Evolutionary conservation across 2,329 filamentous ascomycete genomes (phyloP), one percentile per base, ranked within the genome.

Genomic region (Dothiorella sarmentorum): DNA sequence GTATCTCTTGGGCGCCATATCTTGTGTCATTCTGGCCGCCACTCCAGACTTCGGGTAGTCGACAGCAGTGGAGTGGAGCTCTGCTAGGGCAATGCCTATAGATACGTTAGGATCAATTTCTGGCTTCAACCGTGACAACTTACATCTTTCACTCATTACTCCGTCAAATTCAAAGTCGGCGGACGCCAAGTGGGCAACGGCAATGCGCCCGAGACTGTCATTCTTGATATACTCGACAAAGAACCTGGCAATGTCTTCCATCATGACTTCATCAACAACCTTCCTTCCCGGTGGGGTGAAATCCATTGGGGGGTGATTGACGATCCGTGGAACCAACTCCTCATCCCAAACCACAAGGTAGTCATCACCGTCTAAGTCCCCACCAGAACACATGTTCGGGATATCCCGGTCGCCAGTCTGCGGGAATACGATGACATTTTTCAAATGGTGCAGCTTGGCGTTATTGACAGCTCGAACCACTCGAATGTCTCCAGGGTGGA

Each of bases 221-320:
- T 95, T 92, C 75, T 95, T 94, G 84, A 97, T 92, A 66, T 96
- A 96, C 3, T 84, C 84, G 27, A 96, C 89, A 66, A 97, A 97
- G 74, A 97, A 97, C 0, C 85, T 81, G 26, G 84, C 86, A 44
- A 97, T 83, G 61, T 96, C 88, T 4, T 85, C 77, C 0, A 89
- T 82, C 0, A 82, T 84, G 11, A 97, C 89, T 3, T 85, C 80
- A 5, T 82, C 73, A 6, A 87, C 76, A 18, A 80, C 76, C 11
- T 76, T 68, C 0, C 88, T 83, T 42, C 79, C 77, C 0, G 84
- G 78, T 0, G 85, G 77, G 0, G 80, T 78, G 67, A 91, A 94
- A 62, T 88, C 81, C 90, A 97, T 96, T 0, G 94, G 87, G 0
- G 81, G 75, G 31, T 83, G 78, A 64, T 94, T 90, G 84, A 89